Conservation (phyloP, 805 yeast genomes). For the Myxozyma kluyveri region DNA sequence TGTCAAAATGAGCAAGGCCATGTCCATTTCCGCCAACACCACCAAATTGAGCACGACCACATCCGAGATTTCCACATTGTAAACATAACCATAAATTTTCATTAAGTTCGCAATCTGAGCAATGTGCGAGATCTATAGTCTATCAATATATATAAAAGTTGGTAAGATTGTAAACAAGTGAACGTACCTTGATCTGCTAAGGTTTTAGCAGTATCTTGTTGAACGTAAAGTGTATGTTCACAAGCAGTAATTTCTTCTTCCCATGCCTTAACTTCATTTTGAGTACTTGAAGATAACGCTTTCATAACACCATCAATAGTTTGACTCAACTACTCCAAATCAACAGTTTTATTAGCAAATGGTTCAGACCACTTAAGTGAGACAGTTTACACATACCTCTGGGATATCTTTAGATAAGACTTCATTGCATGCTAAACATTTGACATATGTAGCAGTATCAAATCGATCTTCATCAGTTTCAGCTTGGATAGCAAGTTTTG, state of each 20-base stretch:
- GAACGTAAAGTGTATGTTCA: constrained; percentile 62
- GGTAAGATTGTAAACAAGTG: not conserved
- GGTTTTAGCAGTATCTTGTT: constrained; percentile 38
- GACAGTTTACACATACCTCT: too few relatives aligned
- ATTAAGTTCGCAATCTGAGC: constrained; percentile 46
- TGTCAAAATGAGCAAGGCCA: constrained; percentile 69
- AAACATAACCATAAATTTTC: constrained; percentile 92
- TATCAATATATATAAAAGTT: not conserved
- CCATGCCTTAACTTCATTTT: constrained; percentile 84
- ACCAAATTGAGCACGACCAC: constrained; percentile 94
- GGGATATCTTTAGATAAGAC: too few relatives aligned
- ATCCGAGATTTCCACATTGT: constrained; percentile 85
- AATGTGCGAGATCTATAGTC: constrained; percentile 32
- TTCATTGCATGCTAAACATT: constrained; percentile 40
- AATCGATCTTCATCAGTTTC: constrained; percentile 61
- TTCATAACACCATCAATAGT: constrained; percentile 48
- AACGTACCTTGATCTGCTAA: constrained; percentile 17
- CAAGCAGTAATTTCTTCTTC: constrained; percentile 82
- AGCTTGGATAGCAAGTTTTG: constrained; percentile 66
- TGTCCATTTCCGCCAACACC: constrained; percentile 93
- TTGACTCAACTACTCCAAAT: constrained; percentile 32
- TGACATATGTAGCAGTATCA: constrained; percentile 47
- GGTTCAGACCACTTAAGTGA: not conserved
- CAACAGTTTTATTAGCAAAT: not conserved
- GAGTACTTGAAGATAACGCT: constrained; percentile 57